phyloP scores from a whole-genome alignment of 768 basidiomycete species.

The Rossbeevera mucosa region DNA sequence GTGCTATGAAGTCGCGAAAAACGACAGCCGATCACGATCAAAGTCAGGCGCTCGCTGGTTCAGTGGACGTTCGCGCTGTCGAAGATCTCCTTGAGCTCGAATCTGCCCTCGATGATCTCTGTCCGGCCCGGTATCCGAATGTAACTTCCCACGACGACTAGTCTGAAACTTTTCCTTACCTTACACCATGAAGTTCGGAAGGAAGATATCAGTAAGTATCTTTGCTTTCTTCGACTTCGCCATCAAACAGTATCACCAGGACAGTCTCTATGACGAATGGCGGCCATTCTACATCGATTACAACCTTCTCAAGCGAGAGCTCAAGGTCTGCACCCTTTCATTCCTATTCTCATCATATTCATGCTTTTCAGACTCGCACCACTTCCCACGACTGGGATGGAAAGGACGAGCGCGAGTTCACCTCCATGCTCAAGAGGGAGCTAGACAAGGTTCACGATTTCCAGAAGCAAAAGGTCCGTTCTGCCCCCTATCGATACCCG shows the following conservation, averaged over 20 bases:
- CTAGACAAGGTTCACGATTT: slow-evolving; percentile 94
- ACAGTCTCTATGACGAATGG: slow-evolving; percentile 88
- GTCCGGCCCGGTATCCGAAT: too few species aligned
- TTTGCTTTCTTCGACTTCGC: neutral
- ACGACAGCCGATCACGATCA: too few species aligned
- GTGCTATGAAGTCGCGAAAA: too few species aligned
- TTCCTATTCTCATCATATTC: neutral
- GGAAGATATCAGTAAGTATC: slow-evolving; percentile 60
- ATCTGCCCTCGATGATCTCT: too few species aligned
- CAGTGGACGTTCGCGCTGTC: too few species aligned
- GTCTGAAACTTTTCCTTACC: neutral
- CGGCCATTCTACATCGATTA: slow-evolving; percentile 88
- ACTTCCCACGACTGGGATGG: slow-evolving; percentile 62
- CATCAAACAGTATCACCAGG: slow-evolving; percentile 37
- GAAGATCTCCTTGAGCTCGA: too few species aligned
- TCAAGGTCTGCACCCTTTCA: slow-evolving; percentile 54
- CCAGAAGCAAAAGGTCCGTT: slow-evolving; percentile 76
- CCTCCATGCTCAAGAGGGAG: slow-evolving; percentile 71
- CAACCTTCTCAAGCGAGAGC: slow-evolving; percentile 80
- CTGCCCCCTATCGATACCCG: neutral
- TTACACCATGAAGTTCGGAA: slow-evolving; percentile 70
- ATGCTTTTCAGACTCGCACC: slow-evolving; percentile 41
- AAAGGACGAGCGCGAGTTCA: slow-evolving; percentile 80
- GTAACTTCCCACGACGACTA: slow-evolving; percentile 13
- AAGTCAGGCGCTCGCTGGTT: too few species aligned